Base-by-base conservation (phyloP, 2,329 filamentous ascomycete species). In the Ophiostoma australiae region DNA sequence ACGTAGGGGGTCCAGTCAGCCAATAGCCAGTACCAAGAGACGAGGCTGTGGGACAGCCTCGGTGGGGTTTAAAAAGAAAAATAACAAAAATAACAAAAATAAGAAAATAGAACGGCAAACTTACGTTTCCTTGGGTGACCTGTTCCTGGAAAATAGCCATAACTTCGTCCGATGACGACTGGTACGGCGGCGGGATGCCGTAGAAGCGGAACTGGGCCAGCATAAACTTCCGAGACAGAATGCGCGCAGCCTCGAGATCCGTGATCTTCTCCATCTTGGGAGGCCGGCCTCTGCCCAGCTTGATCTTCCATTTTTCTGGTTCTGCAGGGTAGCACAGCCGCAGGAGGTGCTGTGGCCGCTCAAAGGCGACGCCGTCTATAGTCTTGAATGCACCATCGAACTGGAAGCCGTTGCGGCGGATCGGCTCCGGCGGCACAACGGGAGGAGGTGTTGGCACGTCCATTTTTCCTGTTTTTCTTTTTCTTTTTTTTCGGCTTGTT, bases 331-430 rank as follows among this genome's bases (percentile, higher is more conserved):
- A 75, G 71, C 73, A 74, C 17, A 75, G 73, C n/a, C 74, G 73
- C 68, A 74, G 67, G 17, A 75, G 70, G 17, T 74, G 71, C 68
- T 75, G 73, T 35, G 74, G 74, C 67, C 73, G 72, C 67, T 74
- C 73, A 70, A 72, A 75, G 7, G 72, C 71, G n/a, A 75, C 72
- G 68, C 74, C 74, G 63, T 74, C 73, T 20, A 74, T 74, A 15
- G 74, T 74, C 35, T 70, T 68, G 67, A 75, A 75, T 27, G 70
- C 70, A 48, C 74, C 74, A 65, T 75, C 74, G 72, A 79, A 80
- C 68, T 78, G 75, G 20, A 79, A 78, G 27, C 79, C 79, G 58
- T 78, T 75, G 44, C 74, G 73, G 63, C 73, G 76, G 52, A 77
- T 75, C 1, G 74, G 72, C 68, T 73, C 73, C 69, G 74, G 74